These are phyloP conservation scores for Cordyceps fumosorosea DNA, from an alignment of 2,329 filamentous ascomycete species.

Conservation along the genomic window DNA sequence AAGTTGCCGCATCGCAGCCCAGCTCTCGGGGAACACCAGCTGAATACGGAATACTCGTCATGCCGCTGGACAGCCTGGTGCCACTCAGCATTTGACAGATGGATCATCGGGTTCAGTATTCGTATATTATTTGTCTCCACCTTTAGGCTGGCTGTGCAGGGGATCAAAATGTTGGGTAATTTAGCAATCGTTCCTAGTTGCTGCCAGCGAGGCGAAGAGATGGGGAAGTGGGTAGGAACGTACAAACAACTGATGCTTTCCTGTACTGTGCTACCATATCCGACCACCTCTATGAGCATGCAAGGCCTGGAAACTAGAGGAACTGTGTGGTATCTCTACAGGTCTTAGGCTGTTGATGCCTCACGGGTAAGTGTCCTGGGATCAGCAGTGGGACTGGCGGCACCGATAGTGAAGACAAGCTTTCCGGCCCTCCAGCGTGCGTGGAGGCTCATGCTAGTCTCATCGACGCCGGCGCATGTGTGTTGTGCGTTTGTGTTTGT, in stretches of 20 bases:
- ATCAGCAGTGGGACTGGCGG: neutral
- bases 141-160: conserved; percentile 1
- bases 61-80: too few species aligned
- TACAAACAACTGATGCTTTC: neutral
- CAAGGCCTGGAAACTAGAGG: too few species aligned
- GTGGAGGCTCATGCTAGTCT: neutral
- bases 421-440: neutral
- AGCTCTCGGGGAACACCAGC: too few species aligned
- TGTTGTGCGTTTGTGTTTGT: neutral
- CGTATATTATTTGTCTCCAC: neutral
- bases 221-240: neutral
- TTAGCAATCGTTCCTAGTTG: neutral
- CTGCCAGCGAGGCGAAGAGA: neutral
- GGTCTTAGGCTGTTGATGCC: neutral
- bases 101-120: neutral
- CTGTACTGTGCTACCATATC: neutral
- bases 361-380: neutral
- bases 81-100: neutral
- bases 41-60: too few species aligned
- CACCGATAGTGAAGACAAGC: conserved; percentile 2
- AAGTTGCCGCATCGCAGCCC: too few species aligned
- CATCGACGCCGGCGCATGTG: neutral
- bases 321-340: too few species aligned
- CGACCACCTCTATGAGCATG: too few species aligned
- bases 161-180: neutral